phyloP scores from a whole-genome alignment of 306 rosid species.

The Hippophae tibetana region DNA sequence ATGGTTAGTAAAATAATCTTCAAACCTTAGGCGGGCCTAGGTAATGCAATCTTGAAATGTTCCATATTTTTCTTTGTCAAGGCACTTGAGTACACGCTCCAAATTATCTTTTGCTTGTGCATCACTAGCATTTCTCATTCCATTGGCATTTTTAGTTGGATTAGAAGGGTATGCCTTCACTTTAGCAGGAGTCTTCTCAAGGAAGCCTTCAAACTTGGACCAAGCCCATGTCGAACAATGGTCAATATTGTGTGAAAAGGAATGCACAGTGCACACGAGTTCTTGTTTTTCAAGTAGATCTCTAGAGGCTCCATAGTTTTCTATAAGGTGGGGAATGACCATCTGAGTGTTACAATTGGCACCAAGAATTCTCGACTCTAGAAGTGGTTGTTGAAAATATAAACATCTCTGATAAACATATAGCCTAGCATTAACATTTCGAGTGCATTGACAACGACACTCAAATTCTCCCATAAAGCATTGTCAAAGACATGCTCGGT shows the following conservation, averaged over 20 bases:
- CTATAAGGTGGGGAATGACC: constrained; percentile 63
- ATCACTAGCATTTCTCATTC: constrained; percentile 75
- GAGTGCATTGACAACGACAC: too few species aligned
- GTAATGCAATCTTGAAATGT: constrained; percentile 14
- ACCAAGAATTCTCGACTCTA: too few species aligned
- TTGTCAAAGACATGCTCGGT: constrained; percentile 73
- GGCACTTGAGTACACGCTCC: constrained; percentile 31
- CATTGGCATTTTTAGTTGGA: constrained; percentile 59
- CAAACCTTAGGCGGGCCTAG: constrained; percentile 78
- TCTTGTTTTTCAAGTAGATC: constrained; percentile 99
- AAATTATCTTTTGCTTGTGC: constrained; percentile 95
- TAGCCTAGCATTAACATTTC: too few species aligned
- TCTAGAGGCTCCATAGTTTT: constrained; percentile 95
- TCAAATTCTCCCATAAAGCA: constrained; percentile 58
- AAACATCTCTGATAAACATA: too few species aligned
- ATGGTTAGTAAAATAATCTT: constrained; percentile 79
- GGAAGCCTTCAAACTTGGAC: constrained; percentile 93
- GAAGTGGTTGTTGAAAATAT: too few species aligned
- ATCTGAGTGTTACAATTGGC: too few species aligned
- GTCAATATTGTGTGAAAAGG: constrained; percentile 31
- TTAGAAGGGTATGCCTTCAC: constrained; percentile 74
- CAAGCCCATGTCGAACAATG: constrained; percentile 96
- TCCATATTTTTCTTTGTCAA: too few species aligned
- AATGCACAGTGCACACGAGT: constrained; percentile 97
- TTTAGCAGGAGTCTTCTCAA: constrained; percentile 94